Evolutionary conservation across 2,329 filamentous ascomycete genomes (phyloP).

Genomic region (Sordariomycetes sp.): DNA sequence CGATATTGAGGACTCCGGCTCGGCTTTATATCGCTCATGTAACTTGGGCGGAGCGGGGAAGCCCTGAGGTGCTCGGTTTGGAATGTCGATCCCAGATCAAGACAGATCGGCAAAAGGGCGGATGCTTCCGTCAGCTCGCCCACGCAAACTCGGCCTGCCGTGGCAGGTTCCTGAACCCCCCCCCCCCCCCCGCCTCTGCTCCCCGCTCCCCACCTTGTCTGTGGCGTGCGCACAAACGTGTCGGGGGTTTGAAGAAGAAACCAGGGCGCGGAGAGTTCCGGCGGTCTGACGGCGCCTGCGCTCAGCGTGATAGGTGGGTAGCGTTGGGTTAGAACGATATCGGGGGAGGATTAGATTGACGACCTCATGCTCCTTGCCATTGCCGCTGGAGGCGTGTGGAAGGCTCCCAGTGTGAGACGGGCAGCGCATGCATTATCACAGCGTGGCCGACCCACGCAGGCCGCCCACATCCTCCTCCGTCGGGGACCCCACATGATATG

Average conservation of each 20-base stretch:
- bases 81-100: not conserved
- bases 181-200: too few species aligned
- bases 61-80: not conserved
- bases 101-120: not conserved
- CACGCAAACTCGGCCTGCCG: not conserved
- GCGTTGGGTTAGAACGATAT: too few species aligned
- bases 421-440: not conserved
- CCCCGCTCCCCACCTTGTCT: too few species aligned
- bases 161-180: not conserved
- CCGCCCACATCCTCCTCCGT: not conserved
- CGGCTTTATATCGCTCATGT: not conserved
- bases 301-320: too few species aligned
- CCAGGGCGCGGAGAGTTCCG: not conserved
- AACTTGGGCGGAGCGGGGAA: not conserved
- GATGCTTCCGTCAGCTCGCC: not conserved
- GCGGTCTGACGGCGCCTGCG: too few species aligned
- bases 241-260: not conserved
- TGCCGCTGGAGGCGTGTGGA: not conserved
- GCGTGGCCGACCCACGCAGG: not conserved
- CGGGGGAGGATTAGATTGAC: too few species aligned
- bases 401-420: not conserved
- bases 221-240: not conserved
- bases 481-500: not conserved
- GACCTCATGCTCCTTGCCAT: too few species aligned
- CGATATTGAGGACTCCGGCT: too few species aligned